A percentile compares a stretch with the other conserved stretches of the same genome.
Conservation (phyloP, 495 filamentous ascomycete genomes). For the Trichoderma virens region DNA sequence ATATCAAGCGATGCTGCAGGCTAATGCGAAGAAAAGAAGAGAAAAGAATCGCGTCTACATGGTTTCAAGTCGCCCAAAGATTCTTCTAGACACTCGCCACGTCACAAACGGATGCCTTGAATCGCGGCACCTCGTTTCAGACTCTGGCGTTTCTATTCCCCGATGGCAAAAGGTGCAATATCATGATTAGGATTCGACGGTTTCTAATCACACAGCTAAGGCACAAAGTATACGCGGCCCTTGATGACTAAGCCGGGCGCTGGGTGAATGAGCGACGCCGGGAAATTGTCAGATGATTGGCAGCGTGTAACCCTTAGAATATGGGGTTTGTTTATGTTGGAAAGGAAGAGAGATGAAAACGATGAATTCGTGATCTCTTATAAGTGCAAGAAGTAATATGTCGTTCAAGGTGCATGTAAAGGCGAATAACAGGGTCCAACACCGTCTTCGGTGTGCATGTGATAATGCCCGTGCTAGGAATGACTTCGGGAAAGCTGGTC, state of each 20-base stretch:
- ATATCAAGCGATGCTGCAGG: not conserved
- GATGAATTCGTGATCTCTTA: no score
- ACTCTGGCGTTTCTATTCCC: not conserved
- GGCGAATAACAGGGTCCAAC: no score
- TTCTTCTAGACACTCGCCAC: not conserved
- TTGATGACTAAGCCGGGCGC: not conserved
- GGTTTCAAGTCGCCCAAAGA: not conserved
- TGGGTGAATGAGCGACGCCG: not conserved
- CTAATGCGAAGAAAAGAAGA: not conserved
- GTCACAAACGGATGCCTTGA: constrained; percentile 4
- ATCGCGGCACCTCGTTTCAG: not conserved
- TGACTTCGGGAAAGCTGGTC: no score
- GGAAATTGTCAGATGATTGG: not conserved
- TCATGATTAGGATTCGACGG: not conserved
- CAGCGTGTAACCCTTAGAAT: no score
- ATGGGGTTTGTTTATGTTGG: no score
- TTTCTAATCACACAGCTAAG: not conserved
- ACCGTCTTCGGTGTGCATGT: no score
- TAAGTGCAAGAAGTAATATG: no score
- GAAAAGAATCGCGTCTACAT: not conserved
- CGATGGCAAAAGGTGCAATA: not conserved
- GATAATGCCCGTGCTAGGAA: no score
- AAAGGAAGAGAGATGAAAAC: no score
- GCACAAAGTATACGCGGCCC: constrained; percentile 2
- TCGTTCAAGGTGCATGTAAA: no score